These are phyloP conservation scores for Diplodia mutila DNA, from an alignment of 2,329 filamentous ascomycete species.

Conservation along the genomic window DNA sequence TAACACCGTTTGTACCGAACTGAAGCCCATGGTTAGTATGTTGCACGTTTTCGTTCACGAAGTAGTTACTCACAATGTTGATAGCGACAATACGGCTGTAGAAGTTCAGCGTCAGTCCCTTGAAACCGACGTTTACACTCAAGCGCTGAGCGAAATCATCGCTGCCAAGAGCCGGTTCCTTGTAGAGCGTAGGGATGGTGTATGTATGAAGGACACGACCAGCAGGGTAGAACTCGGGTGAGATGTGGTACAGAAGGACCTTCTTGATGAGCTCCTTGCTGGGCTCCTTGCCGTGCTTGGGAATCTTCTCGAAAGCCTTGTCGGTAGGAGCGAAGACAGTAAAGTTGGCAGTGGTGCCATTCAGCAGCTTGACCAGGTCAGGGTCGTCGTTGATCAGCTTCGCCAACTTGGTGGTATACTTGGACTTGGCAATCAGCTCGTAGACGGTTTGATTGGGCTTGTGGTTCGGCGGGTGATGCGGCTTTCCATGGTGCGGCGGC, in stretches of 20 bases:
- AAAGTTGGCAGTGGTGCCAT: constrained; percentile 72
- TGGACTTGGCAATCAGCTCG: constrained; percentile 73
- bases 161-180: constrained; percentile 61
- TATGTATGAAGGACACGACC: constrained; percentile 68
- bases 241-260: constrained; percentile 76
- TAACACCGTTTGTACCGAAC: constrained; percentile 76
- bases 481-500: constrained; percentile 34
- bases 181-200: constrained; percentile 72
- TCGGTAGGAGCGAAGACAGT: constrained; percentile 84
- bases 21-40: constrained; percentile 35
- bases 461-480: constrained; percentile 41
- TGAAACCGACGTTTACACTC: constrained; percentile 64
- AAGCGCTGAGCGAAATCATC: constrained; percentile 70
- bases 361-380: constrained; percentile 72
- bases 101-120: constrained; percentile 75
- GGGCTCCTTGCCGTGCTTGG: constrained; percentile 61
- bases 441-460: constrained; percentile 72
- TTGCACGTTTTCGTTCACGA: neutral
- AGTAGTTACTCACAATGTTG: constrained; percentile 64
- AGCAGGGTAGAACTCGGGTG: constrained; percentile 67
- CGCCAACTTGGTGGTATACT: constrained; percentile 76
- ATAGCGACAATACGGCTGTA: constrained; percentile 70
- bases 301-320: constrained; percentile 71
- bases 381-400: constrained; percentile 74
- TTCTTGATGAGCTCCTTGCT: constrained; percentile 71